Conservation (phyloP, 345 rosid species). For the Pseudoturritis turrita region DNA sequence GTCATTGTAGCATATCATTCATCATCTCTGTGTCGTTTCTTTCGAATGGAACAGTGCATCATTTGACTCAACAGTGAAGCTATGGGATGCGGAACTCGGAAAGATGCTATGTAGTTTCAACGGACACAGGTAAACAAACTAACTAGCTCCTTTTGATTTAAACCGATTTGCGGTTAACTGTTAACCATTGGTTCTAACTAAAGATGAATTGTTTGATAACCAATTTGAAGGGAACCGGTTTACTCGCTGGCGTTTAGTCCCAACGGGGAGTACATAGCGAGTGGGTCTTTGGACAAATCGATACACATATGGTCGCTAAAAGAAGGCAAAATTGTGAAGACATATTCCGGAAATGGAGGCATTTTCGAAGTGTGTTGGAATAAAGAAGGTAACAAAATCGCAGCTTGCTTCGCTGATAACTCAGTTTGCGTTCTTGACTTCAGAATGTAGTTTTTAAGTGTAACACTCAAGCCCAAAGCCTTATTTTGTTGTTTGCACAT, state of each 20-base stretch:
- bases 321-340: constrained; percentile 84
- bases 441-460: constrained; percentile 51
- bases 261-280: constrained; percentile 88
- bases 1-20: not conserved
- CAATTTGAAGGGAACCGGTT: constrained; percentile 68
- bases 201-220: not conserved
- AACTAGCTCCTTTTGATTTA: not conserved
- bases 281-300: constrained; percentile 89
- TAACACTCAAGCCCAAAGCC: not conserved
- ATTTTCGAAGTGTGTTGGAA: constrained; percentile 98
- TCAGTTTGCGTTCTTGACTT: constrained; percentile 86
- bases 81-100: constrained; percentile 96
- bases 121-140: constrained; percentile 88
- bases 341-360: constrained; percentile 88
- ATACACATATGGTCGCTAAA: constrained; percentile 91
- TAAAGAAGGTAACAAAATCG: constrained; percentile 93
- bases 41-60: constrained; percentile 65
- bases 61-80: constrained; percentile 92
- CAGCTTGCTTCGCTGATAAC: constrained; percentile 89
- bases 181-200: not conserved
- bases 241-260: constrained; percentile 98
- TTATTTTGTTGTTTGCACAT: constrained; percentile 25
- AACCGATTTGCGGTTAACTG: not conserved
- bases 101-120: constrained; percentile 79
- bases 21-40: not conserved